Evolutionary conservation across 495 filamentous ascomycete species (phyloP).

Genomic region (Aspergillus baeticus): DNA sequence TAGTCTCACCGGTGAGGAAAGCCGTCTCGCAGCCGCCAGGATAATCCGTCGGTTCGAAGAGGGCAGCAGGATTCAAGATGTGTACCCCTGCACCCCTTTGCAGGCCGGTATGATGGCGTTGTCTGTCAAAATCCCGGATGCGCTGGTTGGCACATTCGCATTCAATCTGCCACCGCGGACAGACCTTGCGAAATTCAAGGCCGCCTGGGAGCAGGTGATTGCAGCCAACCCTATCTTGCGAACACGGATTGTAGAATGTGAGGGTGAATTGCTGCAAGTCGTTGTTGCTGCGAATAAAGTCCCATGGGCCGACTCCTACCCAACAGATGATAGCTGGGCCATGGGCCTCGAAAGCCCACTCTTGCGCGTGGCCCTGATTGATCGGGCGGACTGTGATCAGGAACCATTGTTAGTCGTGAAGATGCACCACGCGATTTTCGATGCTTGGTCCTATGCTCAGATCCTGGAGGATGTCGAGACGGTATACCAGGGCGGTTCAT

Average conservation of each 20-base stretch:
- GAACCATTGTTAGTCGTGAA: conserved; percentile 29
- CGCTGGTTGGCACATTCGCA: conserved; percentile 46
- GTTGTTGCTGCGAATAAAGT: background rate
- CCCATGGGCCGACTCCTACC: background rate
- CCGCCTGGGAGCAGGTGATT: conserved; percentile 24
- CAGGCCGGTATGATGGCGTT: conserved; percentile 35
- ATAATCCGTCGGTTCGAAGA: too few species aligned
- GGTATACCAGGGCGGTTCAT: conserved; percentile 23
- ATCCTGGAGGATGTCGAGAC: conserved; percentile 44
- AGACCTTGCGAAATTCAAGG: conserved; percentile 27
- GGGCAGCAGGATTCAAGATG: conserved; percentile 6
- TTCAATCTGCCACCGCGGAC: conserved; percentile 25
- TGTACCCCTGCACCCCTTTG: conserved; percentile 5
- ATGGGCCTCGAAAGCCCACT: conserved; percentile 14
- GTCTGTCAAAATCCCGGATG: conserved; percentile 43
- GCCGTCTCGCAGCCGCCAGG: too few species aligned
- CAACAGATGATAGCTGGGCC: background rate
- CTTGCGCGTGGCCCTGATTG: conserved; percentile 7
- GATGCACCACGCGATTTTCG: conserved; percentile 64
- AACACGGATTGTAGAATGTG: conserved; percentile 36
- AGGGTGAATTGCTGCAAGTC: background rate
- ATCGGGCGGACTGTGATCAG: background rate
- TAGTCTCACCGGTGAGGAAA: too few species aligned
- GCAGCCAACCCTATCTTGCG: conserved; percentile 32
- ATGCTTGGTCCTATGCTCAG: conserved; percentile 53